Conservation (phyloP, 148 eudicot genomes). For the Cornus kousa region DNA sequence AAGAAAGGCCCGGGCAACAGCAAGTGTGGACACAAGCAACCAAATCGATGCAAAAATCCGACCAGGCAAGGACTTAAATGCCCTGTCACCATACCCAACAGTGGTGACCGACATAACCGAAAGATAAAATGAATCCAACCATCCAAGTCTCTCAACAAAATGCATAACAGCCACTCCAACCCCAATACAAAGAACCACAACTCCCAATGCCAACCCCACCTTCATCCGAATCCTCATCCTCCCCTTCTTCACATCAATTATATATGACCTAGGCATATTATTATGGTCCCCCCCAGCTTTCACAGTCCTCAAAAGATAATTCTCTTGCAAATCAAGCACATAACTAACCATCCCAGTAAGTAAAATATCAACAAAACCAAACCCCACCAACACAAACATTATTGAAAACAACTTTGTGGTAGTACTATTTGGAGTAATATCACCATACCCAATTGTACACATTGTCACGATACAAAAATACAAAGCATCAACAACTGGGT, state of each 20-base stretch:
- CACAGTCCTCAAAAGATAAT: slow-evolving; percentile 58
- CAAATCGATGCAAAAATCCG: slow-evolving; percentile 88
- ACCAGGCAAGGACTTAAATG: slow-evolving; percentile 71
- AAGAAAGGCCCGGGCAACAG: slow-evolving; percentile 95
- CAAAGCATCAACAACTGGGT: slow-evolving; percentile 90
- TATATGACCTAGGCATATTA: slow-evolving; percentile 36
- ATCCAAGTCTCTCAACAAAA: slow-evolving; percentile 67
- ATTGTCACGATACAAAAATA: slow-evolving; percentile 95
- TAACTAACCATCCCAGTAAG: slow-evolving; percentile 91
- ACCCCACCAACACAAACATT: slow-evolving; percentile 86
- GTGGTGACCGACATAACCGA: slow-evolving; percentile 98
- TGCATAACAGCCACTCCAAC: slow-evolving; percentile 76
- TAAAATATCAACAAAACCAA: slow-evolving; percentile 90
- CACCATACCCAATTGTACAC: slow-evolving; percentile 99
- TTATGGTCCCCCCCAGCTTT: slow-evolving; percentile 40
- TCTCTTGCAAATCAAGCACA: slow-evolving; percentile 91
- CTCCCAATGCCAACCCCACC: slow-evolving; percentile 85
- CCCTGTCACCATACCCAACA: slow-evolving; percentile 92
- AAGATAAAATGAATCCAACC: slow-evolving; percentile 86
- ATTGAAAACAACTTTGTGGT: slow-evolving; percentile 76
- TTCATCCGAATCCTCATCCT: slow-evolving; percentile 98
- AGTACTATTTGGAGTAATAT: slow-evolving; percentile 74
- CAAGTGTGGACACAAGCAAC: slow-evolving; percentile 94
- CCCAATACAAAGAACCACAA: slow-evolving; percentile 88
- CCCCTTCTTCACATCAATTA: slow-evolving; percentile 84